Evolutionary conservation across 352 stramenopile genomes (phyloP), one percentile per base, ranked within the genome.

Genomic region (Globisporangium takayamanum): DNA sequence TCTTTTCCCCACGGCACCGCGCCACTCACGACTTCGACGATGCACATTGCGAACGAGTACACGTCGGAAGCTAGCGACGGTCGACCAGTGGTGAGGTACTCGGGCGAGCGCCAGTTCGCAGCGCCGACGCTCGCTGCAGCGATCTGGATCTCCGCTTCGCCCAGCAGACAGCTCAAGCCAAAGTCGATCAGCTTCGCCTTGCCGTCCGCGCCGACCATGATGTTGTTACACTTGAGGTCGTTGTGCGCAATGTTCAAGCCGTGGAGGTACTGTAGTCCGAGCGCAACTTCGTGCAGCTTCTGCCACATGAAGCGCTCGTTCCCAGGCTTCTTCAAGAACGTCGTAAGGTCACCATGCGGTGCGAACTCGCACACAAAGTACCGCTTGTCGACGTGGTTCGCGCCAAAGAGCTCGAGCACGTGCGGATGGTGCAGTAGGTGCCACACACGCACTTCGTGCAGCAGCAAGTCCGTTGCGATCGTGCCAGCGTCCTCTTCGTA

Each of bases 171-270:
- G 30, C 58, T 64, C 20, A 64, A 25, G 2, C 64, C 67, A 44
- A 74, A 74, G 51, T 74, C 67, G n/a, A 59, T 64, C 10, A 73
- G 49, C 59, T 67, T 64, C 5, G 50, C 63, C 11, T 60, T 66
- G 18, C 62, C 60, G 45, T 69, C 64, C 18, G 33, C 20, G 16
- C 50, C 64, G n/a, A 72, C 55, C 48, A 72, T 46, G 30, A 72
- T 64, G 41, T 69, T 63, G 55, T 70, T 60, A 48, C 54, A 58
- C 36, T 70, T 72, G 30, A 72, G 54, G 10, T 67, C 61, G n/a
- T 53, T 64, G 45, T 74, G 60, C 8, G 59, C 57, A 2, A 47
- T 11, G 44, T 45, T 44, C 12, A 22, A 5, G 1, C 12, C 2
- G 44, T 53, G 54, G 1, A 59, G 44, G 44, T 53, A 59, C 54